These are phyloP conservation scores for Aspergillus melleus DNA, from an alignment of 2,329 filamentous ascomycete genomes.

Conservation along the genomic window DNA sequence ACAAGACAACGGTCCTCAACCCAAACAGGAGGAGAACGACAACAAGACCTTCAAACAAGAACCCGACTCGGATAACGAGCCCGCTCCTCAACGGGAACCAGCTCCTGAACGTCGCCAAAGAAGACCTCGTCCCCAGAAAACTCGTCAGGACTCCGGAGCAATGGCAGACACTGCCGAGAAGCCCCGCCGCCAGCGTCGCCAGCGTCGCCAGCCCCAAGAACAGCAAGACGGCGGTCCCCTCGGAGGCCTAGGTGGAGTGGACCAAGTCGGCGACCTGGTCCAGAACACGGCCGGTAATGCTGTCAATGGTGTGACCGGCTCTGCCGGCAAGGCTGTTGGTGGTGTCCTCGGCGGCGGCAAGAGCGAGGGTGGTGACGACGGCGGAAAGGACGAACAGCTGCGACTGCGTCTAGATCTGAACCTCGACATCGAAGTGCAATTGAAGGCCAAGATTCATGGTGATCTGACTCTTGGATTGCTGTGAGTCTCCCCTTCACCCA, in stretches of 20 bases:
- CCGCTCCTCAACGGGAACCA: slow-evolving; percentile 24
- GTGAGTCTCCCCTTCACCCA: slow-evolving; percentile 52
- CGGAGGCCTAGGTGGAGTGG: slow-evolving; percentile 56
- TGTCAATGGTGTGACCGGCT: slow-evolving; percentile 40
- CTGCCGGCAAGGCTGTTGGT: slow-evolving; percentile 46
- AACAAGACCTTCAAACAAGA: slow-evolving; percentile 18
- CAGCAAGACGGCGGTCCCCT: slow-evolving; percentile 41
- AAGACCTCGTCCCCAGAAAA: slow-evolving; percentile 28
- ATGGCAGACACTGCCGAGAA: slow-evolving; percentile 46
- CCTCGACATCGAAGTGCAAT: slow-evolving; percentile 78
- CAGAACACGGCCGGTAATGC: slow-evolving; percentile 49
- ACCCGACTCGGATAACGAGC: slow-evolving; percentile 41
- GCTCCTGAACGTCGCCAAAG: slow-evolving; percentile 46
- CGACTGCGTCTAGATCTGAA: slow-evolving; percentile 74
- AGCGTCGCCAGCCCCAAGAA: slow-evolving; percentile 47
- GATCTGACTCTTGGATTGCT: slow-evolving; percentile 77
- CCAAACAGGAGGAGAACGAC: slow-evolving; percentile 16
- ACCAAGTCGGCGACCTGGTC: slow-evolving; percentile 59
- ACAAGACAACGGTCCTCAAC: slow-evolving; percentile 16
- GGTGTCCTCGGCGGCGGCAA: slow-evolving; percentile 31
- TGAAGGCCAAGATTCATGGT: slow-evolving; percentile 83
- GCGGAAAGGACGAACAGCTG: slow-evolving; percentile 36
- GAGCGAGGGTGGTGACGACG: slow-evolving; percentile 42
- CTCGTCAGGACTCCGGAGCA: slow-evolving; percentile 49
- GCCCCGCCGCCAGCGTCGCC: slow-evolving; percentile 55